Evolutionary conservation across 2,329 filamentous ascomycete species (phyloP).

Genomic region (Clonostachys byssicola): DNA sequence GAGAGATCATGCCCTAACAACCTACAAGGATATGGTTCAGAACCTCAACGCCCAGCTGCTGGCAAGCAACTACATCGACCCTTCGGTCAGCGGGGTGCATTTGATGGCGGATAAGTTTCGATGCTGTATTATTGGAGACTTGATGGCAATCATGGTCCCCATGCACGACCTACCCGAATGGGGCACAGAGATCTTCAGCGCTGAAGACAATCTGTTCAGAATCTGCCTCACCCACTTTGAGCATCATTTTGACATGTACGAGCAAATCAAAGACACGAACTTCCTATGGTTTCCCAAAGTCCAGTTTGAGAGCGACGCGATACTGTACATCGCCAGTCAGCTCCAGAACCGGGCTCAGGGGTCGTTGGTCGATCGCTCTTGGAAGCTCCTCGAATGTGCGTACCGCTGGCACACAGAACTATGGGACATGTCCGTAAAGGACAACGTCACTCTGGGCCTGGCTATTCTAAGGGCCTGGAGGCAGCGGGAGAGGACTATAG

Average conservation of each 20-base stretch:
- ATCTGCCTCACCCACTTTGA: constrained; percentile 45
- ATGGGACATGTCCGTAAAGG: constrained; percentile 40
- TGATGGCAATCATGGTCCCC: constrained; percentile 41
- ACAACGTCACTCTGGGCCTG: constrained; percentile 36
- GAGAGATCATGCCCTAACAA: constrained; percentile 27
- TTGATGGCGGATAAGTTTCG: constrained; percentile 42
- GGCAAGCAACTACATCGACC: constrained; percentile 45
- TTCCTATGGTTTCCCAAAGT: constrained; percentile 52
- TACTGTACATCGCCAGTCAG: constrained; percentile 50
- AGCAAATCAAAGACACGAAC: constrained; percentile 33
- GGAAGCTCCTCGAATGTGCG: constrained; percentile 38
- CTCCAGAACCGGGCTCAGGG: constrained; percentile 44
- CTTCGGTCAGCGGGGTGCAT: constrained; percentile 47
- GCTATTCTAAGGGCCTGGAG: constrained; percentile 47
- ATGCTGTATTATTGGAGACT: constrained; percentile 40
- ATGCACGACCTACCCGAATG: constrained; percentile 42
- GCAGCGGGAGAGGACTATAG: too few species aligned
- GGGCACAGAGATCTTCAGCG: constrained; percentile 41
- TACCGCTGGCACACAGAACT: constrained; percentile 47
- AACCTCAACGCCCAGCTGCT: constrained; percentile 35
- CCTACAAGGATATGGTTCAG: constrained; percentile 34
- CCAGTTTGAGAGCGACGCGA: constrained; percentile 52
- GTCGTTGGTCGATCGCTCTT: constrained; percentile 47
- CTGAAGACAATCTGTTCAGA: constrained; percentile 52
- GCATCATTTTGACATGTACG: constrained; percentile 38